phyloP scores from a whole-genome alignment of 495 filamentous ascomycete genomes.

The Lasiosphaeria ovina region DNA sequence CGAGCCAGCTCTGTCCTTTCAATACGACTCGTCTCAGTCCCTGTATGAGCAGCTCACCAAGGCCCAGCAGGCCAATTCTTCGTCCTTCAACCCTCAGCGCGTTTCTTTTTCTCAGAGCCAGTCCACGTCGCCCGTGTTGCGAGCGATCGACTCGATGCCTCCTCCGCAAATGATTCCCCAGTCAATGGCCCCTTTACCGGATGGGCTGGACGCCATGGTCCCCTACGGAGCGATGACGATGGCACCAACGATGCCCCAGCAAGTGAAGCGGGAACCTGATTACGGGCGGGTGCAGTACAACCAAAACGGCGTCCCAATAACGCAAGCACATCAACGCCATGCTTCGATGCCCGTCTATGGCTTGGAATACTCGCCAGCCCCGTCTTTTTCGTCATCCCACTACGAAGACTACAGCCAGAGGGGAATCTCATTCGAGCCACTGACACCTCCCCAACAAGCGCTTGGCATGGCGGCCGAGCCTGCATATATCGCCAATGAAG shows the following conservation, averaged over 20 bases:
- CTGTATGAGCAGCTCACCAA: constrained; percentile 99
- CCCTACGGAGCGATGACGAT: constrained; percentile 67
- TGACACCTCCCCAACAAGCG: constrained; percentile 90
- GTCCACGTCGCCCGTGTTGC: constrained; percentile 81
- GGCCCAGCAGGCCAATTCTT: constrained; percentile 96
- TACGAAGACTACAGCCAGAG: constrained; percentile 97
- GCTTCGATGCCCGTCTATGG: constrained; percentile 92
- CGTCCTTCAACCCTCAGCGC: constrained; percentile 84
- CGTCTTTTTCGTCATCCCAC: constrained; percentile 94
- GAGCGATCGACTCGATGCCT: constrained; percentile 74
- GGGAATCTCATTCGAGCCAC: constrained; percentile 91
- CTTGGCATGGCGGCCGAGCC: constrained; percentile 77
- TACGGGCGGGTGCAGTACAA: constrained; percentile 76
- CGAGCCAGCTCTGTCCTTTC: constrained; percentile 95
- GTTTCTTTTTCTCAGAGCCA: constrained; percentile 74
- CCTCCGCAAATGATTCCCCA: constrained; percentile 73
- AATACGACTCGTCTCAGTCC: constrained; percentile 98
- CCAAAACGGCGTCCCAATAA: constrained; percentile 81
- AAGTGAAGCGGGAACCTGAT: constrained; percentile 81
- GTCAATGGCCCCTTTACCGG: constrained; percentile 74
- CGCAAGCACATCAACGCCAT: constrained; percentile 81
- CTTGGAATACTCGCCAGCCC: constrained; percentile 95
- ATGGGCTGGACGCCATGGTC: constrained; percentile 75
- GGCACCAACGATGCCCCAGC: constrained; percentile 59
- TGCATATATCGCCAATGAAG: constrained; percentile 96